Evolutionary conservation across 345 rosid genomes (phyloP), one percentile per base, ranked within the genome.

Genomic region (Litchi chinensis): DNA sequence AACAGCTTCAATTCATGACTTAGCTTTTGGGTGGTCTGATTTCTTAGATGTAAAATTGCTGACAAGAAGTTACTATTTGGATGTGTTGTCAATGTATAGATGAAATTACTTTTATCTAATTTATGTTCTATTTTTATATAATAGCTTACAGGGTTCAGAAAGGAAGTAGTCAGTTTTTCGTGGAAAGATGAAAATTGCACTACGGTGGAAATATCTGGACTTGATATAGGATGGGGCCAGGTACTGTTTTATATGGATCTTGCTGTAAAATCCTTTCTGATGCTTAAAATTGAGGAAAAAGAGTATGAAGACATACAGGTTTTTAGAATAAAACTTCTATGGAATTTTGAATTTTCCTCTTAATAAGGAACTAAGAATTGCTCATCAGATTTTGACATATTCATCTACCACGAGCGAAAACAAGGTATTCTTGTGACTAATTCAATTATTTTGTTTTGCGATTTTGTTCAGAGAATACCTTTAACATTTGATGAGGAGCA

Each of bases 161-260:
- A 74, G 90, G 87, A 89, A 90, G 85, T 70, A 76, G 86, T 92
- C 74, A 88, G 87, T 76, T 82, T 93, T 85, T 77, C 87, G 76
- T 86, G 95, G 91, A 79, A 87, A 85, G 86, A 85, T 68, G 72
- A 71, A 52, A 87, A 89, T 10, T 88, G 87, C 84, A 81, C 92
- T 79, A 68, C 76, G 0, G 99, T 96, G 70, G 98, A 93, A 92
- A 83, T 96, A 79, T 94, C 97, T 77, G 99, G 99, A 73, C 96
- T 96, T 70, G 99, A 96, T 88, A 88, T 96, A 22, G 99, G 99
- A 84, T 96, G 99, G 99, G 97, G 95, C 70, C 97, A 96, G 99
- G 99, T 93, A 86, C 75, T 65, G 21, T 21, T 70, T 50, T 46
- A 3, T 46, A 7, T 46, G 8, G 8, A 3, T 46, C 37, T 48